These are phyloP conservation scores for Gonapodya sp. DNA, from an alignment of 192 early-diverging fungal genomes.

Conservation along the genomic window DNA sequence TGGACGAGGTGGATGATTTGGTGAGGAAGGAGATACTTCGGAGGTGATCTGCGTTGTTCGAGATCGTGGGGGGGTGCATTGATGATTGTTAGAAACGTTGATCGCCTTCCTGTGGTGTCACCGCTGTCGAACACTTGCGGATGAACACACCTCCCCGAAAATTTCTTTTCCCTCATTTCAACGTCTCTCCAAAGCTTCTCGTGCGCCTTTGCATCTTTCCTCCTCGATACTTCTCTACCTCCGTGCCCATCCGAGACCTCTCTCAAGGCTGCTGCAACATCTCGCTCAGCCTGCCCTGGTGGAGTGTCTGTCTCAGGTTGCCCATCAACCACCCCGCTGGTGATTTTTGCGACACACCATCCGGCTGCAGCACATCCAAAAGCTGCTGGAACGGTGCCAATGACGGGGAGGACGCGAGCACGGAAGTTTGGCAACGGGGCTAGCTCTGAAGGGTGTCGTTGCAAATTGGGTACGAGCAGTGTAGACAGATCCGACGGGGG, in stretches of 20 bases:
- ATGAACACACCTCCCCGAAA: neutral
- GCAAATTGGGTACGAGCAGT: neutral
- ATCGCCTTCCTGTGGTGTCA: too few relatives aligned
- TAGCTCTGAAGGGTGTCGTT: conserved; percentile 41
- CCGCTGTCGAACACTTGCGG: too few relatives aligned
- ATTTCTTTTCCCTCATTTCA: neutral
- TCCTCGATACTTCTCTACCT: neutral
- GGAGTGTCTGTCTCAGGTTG: neutral
- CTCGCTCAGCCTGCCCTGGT: too few relatives aligned
- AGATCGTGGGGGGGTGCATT: too few relatives aligned
- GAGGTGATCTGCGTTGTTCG: neutral
- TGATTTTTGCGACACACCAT: neutral
- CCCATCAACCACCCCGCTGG: neutral
- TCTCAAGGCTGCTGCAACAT: neutral
- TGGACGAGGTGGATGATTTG: neutral
- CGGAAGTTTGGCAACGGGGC: conserved; percentile 90
- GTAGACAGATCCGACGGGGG: neutral
- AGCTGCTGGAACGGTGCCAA: conserved; percentile 86
- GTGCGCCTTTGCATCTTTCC: neutral
- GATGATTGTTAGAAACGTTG: too few relatives aligned
- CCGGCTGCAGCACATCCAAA: conserved; percentile 85
- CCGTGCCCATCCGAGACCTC: neutral
- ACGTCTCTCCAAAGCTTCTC: neutral
- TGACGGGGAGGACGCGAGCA: conserved; percentile 69
- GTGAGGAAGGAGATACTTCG: neutral